Percentiles rank a stretch among this genome's conserved stretches.
phyloP scores from a whole-genome alignment of 805 yeast genomes.

The Candida hispaniensis region DNA sequence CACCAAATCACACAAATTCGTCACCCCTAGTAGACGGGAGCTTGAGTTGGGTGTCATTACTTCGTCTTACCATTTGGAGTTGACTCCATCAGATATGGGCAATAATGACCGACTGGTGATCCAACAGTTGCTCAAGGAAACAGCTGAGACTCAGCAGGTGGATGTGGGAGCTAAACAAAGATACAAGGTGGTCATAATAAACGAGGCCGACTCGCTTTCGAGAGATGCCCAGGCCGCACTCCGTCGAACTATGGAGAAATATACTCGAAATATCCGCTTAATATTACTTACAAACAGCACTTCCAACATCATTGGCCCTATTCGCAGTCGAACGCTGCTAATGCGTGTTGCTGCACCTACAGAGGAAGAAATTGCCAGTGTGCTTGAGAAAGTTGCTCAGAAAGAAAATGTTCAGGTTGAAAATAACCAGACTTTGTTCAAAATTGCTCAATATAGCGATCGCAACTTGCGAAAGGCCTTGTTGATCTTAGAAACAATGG shows the following conservation, averaged over 20 bases:
- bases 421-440: constrained; percentile 32
- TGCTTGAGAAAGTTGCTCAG: constrained; percentile 44
- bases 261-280: constrained; percentile 75
- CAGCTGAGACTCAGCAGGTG: constrained; percentile 93
- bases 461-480: constrained; percentile 72
- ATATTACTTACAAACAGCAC: constrained; percentile 81
- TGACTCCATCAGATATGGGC: constrained; percentile 96
- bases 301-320: constrained; percentile 86
- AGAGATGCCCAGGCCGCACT: constrained; percentile 94
- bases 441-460: constrained; percentile 45
- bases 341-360: constrained; percentile 83
- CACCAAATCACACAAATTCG: constrained; percentile 80
- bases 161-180: constrained; percentile 49
- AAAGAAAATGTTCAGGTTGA: constrained; percentile 43
- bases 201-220: constrained; percentile 81
- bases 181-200: constrained; percentile 49
- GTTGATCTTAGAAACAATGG: constrained; percentile 69
- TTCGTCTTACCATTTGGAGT: constrained; percentile 81
- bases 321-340: constrained; percentile 81
- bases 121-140: constrained; percentile 85
- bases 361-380: constrained; percentile 42
- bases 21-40: constrained; percentile 60
- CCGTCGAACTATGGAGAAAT: constrained; percentile 93
- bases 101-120: constrained; percentile 90
- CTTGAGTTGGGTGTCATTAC: constrained; percentile 89